Base-by-base conservation (phyloP, 495 filamentous ascomycete genomes). In the Xylaria venustula region DNA sequence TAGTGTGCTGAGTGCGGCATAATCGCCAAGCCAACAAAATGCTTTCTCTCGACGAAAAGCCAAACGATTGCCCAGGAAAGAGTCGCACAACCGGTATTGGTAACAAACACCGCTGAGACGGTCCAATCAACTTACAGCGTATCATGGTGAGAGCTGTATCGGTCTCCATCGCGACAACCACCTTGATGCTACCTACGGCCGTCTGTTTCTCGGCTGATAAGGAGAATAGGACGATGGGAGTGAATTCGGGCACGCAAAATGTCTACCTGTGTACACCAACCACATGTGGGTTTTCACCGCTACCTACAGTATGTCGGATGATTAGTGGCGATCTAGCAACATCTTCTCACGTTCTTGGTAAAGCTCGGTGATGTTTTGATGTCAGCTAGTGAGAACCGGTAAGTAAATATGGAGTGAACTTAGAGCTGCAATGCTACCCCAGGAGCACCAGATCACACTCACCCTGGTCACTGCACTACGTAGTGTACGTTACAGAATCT, bases 401-500 rank as follows among this genome's bases (percentile, higher is more conserved):
- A 51, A 45, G 57, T 60, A 44, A 52, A 52, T 45, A 60, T 52
- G 57, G 57, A 59, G 47, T 37, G 47, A 59, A 36, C 37, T 49
- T 50, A 25, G 46, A 28, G 46, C 57, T 60, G 57, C 57, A 52
- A 59, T 59, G 56, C 26, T 59, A 59, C 56, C 55, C 55, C 30
- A 26, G 49, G n/a, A 32, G 49, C 47, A 45, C 45, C 47, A 55
- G 53, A 55, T 55, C 53, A 55, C 53, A 55, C 53, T 52, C 37
- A 60, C 49, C 57, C 57, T 26, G 36, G 57, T 32, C 36, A 28
- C 36, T 17, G 7, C 15, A 28, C 36, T 25, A 15, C 15, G 30
- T n/a, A n/a, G n/a, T n/a, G n/a, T 54, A 54, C 22, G 53, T 55
- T 55, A 55, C 53, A 55, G 53, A 23, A 45, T 55, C 53, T 45